Evolutionary conservation across 2,329 filamentous ascomycete genomes (phyloP).

Genomic region (Byssothecium circinans): DNA sequence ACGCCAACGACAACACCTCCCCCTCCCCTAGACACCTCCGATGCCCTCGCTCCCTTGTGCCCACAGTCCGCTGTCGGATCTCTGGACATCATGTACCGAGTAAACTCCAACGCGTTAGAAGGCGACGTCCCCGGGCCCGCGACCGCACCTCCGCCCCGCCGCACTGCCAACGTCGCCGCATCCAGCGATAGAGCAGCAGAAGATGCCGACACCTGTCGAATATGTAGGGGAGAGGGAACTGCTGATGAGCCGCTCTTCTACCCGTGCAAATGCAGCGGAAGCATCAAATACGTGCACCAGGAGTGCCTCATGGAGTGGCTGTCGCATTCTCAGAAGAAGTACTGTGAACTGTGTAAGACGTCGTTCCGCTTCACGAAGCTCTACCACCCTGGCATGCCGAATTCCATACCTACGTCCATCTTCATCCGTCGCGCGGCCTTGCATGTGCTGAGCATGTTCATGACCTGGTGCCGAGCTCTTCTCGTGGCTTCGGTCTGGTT

Average conservation of each 20-base stretch:
- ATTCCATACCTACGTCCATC: constrained; percentile 74
- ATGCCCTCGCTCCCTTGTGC: neutral
- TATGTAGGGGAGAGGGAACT: constrained; percentile 88
- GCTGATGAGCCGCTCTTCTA: constrained; percentile 87
- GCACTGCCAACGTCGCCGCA: neutral
- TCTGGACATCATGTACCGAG: neutral
- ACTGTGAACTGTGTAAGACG: constrained; percentile 99
- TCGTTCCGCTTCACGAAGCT: constrained; percentile 97
- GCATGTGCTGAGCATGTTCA: constrained; percentile 69
- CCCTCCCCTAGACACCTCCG: neutral
- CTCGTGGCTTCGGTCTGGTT: constrained; percentile 88
- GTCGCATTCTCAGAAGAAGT: constrained; percentile 97
- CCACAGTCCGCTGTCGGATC: neutral
- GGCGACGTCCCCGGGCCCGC: neutral
- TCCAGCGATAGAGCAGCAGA: constrained; percentile 44
- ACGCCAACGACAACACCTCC: no score
- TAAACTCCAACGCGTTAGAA: neutral
- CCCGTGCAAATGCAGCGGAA: constrained; percentile 98
- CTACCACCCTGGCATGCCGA: constrained; percentile 92
- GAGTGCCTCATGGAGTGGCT: constrained; percentile 99
- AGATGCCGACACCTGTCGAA: constrained; percentile 86
- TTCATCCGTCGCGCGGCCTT: constrained; percentile 77
- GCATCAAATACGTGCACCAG: constrained; percentile 98
- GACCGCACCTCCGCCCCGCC: neutral
- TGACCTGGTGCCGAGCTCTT: constrained; percentile 76